Evolutionary conservation across 1,284 basidiomycete genomes (phyloP), one percentile per base, ranked within the genome.

Genomic region (Cyathus pygmaeus): DNA sequence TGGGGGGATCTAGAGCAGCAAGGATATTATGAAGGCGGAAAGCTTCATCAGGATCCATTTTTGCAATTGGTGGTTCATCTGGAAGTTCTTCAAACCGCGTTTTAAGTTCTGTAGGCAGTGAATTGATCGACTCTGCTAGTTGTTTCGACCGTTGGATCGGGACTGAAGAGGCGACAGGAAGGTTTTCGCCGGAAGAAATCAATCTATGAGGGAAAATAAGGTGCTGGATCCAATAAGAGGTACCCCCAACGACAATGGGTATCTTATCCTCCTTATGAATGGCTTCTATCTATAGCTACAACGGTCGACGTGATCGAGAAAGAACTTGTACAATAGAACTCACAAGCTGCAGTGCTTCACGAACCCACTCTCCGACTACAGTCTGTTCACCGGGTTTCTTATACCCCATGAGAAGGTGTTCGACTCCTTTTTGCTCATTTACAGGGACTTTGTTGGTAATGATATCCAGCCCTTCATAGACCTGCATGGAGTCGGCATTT

Each of bases 401-500:
- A 70, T 97, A 91, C 54, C 88, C 92, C 86, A 99, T 91, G 11
- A 99, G 84, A 64, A 94, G 90, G 80, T 99, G 98, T 46, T 91
- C 89, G 19, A 99, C 83, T 1, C 93, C 95, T 47, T 86, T 82
- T 76, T 87, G 90, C 77, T 99, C 96, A 30, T 84, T 80, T 17
- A 79, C 65, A 0, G 94, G 90, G 10, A 96, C 88, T 79, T 99
- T 99, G 79, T 99, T 99, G 23, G 98, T 99, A 70, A 99, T 92
- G 56, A 98, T 83, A 75, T 99, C 94, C 70, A 99, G 85, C 0
- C 97, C 96, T n/a, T 84, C 83, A 76, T 99, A 99, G 17, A 96
- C 91, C 78, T 99, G 98, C 96, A 99, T 99, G 11, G 97, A 91
- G 79, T 99, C 98, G 10, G 96, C 94, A 69, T 98, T 98, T 73